Conservation (phyloP, 1,284 basidiomycete genomes). For the Cryptococcus hybrid region DNA sequence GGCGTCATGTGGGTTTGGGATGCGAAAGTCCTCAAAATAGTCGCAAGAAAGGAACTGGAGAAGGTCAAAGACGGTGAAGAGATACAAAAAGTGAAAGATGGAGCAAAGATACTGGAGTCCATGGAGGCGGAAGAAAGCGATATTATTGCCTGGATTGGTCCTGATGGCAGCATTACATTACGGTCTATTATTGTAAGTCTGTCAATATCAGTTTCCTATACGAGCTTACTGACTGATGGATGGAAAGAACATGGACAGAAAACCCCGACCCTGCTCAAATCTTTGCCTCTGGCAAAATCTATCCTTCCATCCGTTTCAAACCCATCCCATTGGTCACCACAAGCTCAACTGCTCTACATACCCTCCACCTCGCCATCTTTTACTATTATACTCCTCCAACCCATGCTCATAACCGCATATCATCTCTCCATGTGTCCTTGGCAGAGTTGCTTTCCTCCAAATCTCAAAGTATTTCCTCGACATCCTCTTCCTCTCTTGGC, state of each 20-base stretch:
- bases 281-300: slow-evolving; percentile 67
- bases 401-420: slow-evolving; percentile 6
- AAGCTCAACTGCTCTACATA: slow-evolving; percentile 33
- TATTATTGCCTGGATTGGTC: slow-evolving; percentile 67
- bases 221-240: not conserved
- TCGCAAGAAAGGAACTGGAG: slow-evolving; percentile 17
- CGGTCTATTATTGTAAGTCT: slow-evolving; percentile 68
- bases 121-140: slow-evolving; percentile 67
- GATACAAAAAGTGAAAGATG: slow-evolving; percentile 37
- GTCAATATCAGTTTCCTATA: not conserved
- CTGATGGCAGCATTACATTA: slow-evolving; percentile 67
- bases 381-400: slow-evolving; percentile 10
- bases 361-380: not conserved
- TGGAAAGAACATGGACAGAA: slow-evolving; percentile 75
- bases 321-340: slow-evolving; percentile 59
- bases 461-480: slow-evolving; percentile 6
- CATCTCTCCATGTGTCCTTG: slow-evolving; percentile 17
- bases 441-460: slow-evolving; percentile 20
- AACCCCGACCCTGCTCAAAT: slow-evolving; percentile 80
- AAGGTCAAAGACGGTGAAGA: slow-evolving; percentile 54
- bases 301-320: slow-evolving; percentile 59
- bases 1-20: slow-evolving; percentile 37
- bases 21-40: slow-evolving; percentile 22
- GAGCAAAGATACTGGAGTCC: slow-evolving; percentile 23
- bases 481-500: slow-evolving; percentile 1